A percentile compares a stretch with the other conserved stretches of the same genome.
Conservation (phyloP, 2,329 filamentous ascomycete species). For the Juglanconis sp. region DNA sequence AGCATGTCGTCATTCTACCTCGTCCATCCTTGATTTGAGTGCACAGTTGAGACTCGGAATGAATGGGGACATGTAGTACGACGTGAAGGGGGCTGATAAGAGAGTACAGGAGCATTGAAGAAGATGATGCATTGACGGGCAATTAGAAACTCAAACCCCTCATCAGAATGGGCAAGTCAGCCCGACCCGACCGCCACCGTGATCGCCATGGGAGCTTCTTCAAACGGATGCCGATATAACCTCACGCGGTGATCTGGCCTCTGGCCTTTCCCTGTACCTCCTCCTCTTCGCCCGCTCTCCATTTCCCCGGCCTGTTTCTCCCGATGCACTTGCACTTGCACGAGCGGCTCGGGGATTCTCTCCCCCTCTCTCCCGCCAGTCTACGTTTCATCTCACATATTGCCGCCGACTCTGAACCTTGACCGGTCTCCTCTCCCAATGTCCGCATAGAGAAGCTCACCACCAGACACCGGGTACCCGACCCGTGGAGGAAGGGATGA, state of each 20-base stretch:
- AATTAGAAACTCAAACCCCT: background rate
- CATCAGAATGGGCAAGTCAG: background rate
- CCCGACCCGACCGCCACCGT: background rate
- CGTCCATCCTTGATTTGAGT: background rate
- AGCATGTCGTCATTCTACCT: background rate
- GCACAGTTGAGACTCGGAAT: background rate
- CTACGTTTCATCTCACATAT: background rate
- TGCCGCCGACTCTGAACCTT: too few species aligned
- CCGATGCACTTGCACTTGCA: background rate
- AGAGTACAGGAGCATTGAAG: background rate
- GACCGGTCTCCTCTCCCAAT: background rate
- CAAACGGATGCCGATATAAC: conserved; percentile 1
- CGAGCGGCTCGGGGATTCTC: too few species aligned
- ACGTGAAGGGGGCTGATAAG: background rate
- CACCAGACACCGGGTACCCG: background rate
- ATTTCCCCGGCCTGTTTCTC: conserved; percentile 3
- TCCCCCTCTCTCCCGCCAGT: background rate
- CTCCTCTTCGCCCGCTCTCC: background rate
- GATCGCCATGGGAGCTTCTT: conserved; percentile 4
- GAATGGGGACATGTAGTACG: background rate
- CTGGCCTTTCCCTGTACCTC: conserved; percentile 3
- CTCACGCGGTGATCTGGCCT: conserved; percentile 1
- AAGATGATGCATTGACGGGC: background rate
- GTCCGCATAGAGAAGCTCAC: background rate
- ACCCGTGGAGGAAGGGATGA: background rate